Evolutionary conservation across 139 green algal genomes (phyloP).

Genomic region (Micromonas pusilla): DNA sequence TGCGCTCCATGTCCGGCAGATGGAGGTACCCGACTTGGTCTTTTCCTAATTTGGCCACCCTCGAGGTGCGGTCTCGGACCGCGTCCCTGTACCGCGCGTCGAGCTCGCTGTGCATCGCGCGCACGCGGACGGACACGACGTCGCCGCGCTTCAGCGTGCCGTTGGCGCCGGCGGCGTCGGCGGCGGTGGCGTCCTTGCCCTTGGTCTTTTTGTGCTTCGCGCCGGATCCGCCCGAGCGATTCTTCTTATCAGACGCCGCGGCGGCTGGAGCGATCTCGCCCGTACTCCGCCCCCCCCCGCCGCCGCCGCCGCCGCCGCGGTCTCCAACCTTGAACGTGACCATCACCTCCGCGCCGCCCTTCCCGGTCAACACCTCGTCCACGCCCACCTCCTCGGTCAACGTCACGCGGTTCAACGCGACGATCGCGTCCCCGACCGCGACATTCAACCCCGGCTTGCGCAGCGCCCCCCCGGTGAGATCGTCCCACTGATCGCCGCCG

Average conservation of each 20-base stretch:
- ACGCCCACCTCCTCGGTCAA: not conserved
- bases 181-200: not conserved
- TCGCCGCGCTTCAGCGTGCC: not conserved
- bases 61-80: not conserved
- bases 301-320: no score
- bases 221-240: no score
- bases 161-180: not conserved
- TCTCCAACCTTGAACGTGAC: not conserved
- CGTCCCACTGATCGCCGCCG: conserved; percentile 5
- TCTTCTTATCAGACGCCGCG: no score
- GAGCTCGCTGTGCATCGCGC: conserved; percentile 14
- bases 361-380: not conserved
- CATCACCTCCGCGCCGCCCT: conserved; percentile 9
- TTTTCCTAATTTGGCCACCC: not conserved
- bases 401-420: not conserved
- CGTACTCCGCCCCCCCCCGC: no score
- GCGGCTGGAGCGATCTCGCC: no score
- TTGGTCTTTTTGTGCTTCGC: conserved; percentile 2
- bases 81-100: conserved; percentile 22
- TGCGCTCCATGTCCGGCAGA: conserved; percentile 28
- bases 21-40: conserved; percentile 24
- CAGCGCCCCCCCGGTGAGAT: not conserved
- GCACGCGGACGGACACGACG: not conserved
- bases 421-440: not conserved
- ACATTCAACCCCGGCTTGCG: conserved; percentile 3